Evolutionary conservation across 2,329 filamentous ascomycete species (phyloP).

Genomic region (Trichoderma sp.): DNA sequence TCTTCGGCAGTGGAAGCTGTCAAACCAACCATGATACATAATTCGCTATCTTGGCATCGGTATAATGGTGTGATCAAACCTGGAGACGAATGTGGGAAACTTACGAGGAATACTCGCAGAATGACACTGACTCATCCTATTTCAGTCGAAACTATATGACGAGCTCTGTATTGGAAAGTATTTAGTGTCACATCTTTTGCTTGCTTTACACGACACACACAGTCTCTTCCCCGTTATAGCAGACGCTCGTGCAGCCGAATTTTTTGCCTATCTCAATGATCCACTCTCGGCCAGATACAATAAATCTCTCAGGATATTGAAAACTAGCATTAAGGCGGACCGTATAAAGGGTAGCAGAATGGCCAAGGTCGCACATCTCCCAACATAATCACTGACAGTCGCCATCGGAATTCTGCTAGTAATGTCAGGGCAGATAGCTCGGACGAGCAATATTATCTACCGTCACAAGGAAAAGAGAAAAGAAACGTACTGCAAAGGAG

Average conservation of each 20-base stretch:
- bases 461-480: not conserved
- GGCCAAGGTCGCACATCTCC: not conserved
- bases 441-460: accelerated
- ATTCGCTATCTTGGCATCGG: too few relatives aligned
- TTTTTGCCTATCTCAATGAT: not conserved
- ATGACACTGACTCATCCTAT: not conserved
- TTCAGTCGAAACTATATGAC: too few relatives aligned
- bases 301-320: not conserved
- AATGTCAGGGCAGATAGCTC: not conserved
- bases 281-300: not conserved
- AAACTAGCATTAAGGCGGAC: not conserved
- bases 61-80: not conserved
- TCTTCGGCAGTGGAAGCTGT: not conserved
- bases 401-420: not conserved
- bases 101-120: not conserved
- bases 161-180: too few relatives aligned
- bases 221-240: not conserved
- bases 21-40: not conserved
- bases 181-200: too few relatives aligned
- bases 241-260: not conserved
- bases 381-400: not conserved
- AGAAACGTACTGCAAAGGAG: accelerated
- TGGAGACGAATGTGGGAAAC: not conserved
- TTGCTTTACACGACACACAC: not conserved
- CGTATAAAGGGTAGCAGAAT: not conserved